phyloP scores from a whole-genome alignment of 2,329 filamentous ascomycete genomes.

The Pseudogymnoascus sp. region DNA sequence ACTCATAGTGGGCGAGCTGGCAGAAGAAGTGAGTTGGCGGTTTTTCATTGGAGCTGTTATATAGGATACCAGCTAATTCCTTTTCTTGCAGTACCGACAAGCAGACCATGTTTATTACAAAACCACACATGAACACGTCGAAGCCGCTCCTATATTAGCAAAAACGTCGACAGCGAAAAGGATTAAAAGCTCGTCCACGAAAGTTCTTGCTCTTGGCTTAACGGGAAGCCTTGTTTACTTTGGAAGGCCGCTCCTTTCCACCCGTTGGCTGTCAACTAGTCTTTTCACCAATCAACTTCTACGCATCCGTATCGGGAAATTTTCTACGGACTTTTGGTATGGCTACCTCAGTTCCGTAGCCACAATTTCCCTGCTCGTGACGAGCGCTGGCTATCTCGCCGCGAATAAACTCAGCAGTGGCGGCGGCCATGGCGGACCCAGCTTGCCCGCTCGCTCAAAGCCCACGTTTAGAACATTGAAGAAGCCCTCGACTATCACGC shows the following conservation, averaged over 20 bases:
- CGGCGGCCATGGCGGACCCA: conserved; percentile 35
- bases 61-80: not conserved
- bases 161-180: not conserved
- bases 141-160: not conserved
- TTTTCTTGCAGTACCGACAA: not conserved
- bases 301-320: not conserved
- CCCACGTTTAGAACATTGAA: not conserved
- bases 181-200: not conserved
- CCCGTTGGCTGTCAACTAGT: not conserved
- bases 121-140: not conserved
- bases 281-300: not conserved
- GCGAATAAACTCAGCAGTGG: not conserved
- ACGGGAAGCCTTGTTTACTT: not conserved
- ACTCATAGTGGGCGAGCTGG: not conserved
- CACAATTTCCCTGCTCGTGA: not conserved
- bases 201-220: not conserved
- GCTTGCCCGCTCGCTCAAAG: conserved; percentile 40
- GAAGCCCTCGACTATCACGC: not conserved
- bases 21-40: not conserved
- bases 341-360: not conserved
- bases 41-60: not conserved
- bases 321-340: not conserved
- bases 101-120: not conserved
- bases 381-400: not conserved
- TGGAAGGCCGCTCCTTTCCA: not conserved